Base-by-base conservation (phyloP, 2,329 filamentous ascomycete species). In the Cladosporium velox region DNA sequence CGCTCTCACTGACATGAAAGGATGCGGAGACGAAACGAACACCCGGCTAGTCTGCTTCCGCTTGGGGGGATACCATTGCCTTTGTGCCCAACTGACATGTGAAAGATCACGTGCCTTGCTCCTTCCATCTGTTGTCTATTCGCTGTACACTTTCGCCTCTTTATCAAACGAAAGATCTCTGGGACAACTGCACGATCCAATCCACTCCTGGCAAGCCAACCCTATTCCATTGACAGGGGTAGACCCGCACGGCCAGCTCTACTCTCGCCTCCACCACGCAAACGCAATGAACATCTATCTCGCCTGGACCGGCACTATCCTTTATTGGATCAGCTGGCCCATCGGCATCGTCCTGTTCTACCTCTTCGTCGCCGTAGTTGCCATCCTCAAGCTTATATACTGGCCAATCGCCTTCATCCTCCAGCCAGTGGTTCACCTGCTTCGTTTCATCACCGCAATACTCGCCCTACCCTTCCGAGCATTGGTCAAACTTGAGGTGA, bases 401-500 rank as follows among this genome's bases (percentile, higher is more conserved):
- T 77, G 79, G 38, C 67, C 82, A n/a, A 67, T 83, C 30, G 75
- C 78, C 51, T 78, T 86, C 67, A 67, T 81, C 51, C 74, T 86
- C n/a, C 79, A 86, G 18, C 86, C 86, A 2, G 72, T 86, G 57
- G 77, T 79, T 62, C 76, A 83, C 70, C 73, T 87, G 28, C 80
- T 75, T 12, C 77, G 76, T 11, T 78, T 80, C 51, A 44, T 83
- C 7, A 67, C 82, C 34, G 73, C 76, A 57, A 67, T 82, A 54
- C 67, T 80, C 44, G 71, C 82, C 14, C 76, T 84, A n/a, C 86
- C 86, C 2, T 79, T 86, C 59, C 78, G 74, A 38, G 67, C 87
- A 44, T 72, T 87, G 15, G 79, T 80, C 4, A 83, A 80, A 70
- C 81, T 88, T 65, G 85, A 89, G 82, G 87, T 88, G 79, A 59